Evolutionary conservation across 1,139 yeast species (phyloP), one percentile per base, ranked within the genome.

Genomic region (Hansenula anomala): DNA sequence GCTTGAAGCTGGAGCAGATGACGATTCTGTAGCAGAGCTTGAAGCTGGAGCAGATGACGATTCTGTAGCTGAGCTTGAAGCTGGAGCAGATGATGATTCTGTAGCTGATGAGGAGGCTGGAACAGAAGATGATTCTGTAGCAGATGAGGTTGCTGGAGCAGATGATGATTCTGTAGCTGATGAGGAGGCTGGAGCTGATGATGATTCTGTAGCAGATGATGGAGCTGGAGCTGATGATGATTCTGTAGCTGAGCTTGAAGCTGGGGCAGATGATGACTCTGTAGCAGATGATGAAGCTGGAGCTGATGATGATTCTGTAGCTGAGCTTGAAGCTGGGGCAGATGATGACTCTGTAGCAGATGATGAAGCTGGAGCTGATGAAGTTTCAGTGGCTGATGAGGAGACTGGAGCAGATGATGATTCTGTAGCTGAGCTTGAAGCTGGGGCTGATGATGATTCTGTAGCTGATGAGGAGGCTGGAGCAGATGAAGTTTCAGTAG

Each of bases 81-180:
- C 13, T 30, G 24, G 25, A 14, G 32, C 22, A 18, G n/a, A 9
- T 28, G 30, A 28, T 6, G 30, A 28, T 17, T 9, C 13, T 23
- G 13, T 8, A 12, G 28, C 14, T 6, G 38, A 16, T 7, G 39
- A 14, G 19, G 36, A 36, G 12, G 32, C 4, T 10, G 37, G 14
- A 30, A 41, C 20, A 30, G 37, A 27, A 32, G 38, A 42, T 46
- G 34, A 42, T 44, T 35, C 42, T 26, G 47, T 41, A 29, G 50
- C 42, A 35, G 34, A 38, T 13, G 61, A 40, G 22, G 60, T 18
- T 6, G 58, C 37, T 11, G 63, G 40, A 10, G 64, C 38, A 24
- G 43, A 41, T 37, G 66, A 38, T 17, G 63, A 44, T n/a, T 64
- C 37, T 4, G 61, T 36, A 16, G 64, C 43, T 15, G 49, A 36